phyloP scores from a whole-genome alignment of 208 protist genomes.

The Leishmania amazonensis region DNA sequence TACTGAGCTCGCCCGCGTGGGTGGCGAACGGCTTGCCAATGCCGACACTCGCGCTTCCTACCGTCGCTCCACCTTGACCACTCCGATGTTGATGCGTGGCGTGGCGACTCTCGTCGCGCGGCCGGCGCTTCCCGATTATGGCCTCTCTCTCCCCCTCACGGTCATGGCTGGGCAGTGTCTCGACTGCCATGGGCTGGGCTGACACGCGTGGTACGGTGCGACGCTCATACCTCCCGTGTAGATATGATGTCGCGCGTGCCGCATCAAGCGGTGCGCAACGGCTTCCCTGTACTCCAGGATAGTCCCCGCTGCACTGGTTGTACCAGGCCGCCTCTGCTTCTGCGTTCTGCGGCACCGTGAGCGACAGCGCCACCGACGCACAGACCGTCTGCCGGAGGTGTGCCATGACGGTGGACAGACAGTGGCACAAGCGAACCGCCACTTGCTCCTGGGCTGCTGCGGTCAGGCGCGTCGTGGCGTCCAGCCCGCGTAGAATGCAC shows the following conservation, averaged over 20 bases:
- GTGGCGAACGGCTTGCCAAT: constrained; percentile 25
- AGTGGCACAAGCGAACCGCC: constrained; percentile 53
- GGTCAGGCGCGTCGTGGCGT: constrained; percentile 59
- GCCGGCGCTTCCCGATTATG: constrained; percentile 15
- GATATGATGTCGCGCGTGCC: not conserved
- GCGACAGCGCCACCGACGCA: constrained; percentile 8
- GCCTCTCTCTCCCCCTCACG: not conserved
- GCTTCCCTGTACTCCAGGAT: constrained; percentile 1
- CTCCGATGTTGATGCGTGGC: not conserved
- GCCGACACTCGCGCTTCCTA: not conserved
- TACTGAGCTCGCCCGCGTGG: constrained; percentile 25
- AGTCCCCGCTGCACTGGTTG: not conserved
- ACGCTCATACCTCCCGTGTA: not conserved
- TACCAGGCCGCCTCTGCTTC: not conserved
- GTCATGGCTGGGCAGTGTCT: not conserved
- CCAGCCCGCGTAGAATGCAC: constrained; percentile 45
- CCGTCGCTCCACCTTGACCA: not conserved
- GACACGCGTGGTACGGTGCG: not conserved
- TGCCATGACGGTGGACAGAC: constrained; percentile 62
- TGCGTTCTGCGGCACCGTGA: not conserved
- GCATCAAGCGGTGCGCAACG: not conserved
- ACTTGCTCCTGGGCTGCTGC: constrained; percentile 83
- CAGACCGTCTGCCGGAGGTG: constrained; percentile 40
- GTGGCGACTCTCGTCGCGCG: constrained; percentile 8
- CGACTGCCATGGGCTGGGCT: not conserved